Evolutionary conservation across 306 rosid species (phyloP), one percentile per base, ranked within the genome.

Genomic region (Nissolia schottii): DNA sequence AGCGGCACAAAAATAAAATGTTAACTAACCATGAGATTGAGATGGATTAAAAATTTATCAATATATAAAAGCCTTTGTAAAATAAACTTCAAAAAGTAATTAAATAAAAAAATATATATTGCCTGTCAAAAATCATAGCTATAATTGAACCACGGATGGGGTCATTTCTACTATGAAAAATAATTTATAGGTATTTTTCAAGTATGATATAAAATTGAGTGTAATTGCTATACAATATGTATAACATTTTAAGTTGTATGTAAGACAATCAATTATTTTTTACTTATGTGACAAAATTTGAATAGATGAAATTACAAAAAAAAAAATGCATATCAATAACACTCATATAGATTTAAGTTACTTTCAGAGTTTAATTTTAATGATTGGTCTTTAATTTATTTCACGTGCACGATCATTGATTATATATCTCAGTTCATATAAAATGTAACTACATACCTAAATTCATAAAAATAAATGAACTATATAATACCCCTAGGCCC

Each of bases 31-130:
- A 20, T 76, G 32, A 70, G 70, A 70, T 46, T 79, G 56, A 64
- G 57, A 31, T 53, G 16, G 28, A 29, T 79, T 51, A 65, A 50
- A 66, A 78, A 54, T 54, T 70, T 41, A 56, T 76, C 59, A 38
- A 37, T 22, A 13, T 12, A 13, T 14, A 19, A 15, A 61, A 38
- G 19, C 46, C 53, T 22, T 23, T 3, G 12, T 16, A 43, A 5
- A 49, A 43, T n/a, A n/a, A 43, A 10, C 29, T 14, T 25, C 2
- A 1, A 45, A n/a, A 32, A 23, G 3, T 27, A 13, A 35, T 9
- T 40, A 23, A 71, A 43, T 13, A 19, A 8, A 1, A 4, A 2
- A 7, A 14, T 2, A n/a, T n/a, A n/a, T n/a, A n/a, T 29, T 29
- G 13, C 23, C 32, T 28, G 15, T 7, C 1, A 15, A 16, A 23